These are phyloP conservation scores for Papilionanthe hybrid DNA, from an alignment of 116 monocot genomes.

Conservation along the genomic window DNA sequence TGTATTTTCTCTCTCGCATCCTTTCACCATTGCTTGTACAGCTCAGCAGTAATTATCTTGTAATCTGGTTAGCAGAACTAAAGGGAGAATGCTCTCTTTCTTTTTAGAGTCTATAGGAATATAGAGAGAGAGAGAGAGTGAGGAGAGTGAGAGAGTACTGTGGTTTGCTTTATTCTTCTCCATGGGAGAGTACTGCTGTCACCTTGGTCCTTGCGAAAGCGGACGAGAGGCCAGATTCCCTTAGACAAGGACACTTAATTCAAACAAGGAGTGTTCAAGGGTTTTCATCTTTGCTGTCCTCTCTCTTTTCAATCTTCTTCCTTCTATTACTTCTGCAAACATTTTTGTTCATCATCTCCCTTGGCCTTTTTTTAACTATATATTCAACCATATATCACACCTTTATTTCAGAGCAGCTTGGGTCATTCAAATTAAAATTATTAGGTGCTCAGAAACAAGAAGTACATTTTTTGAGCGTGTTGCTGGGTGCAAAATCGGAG, in stretches of 20 bases:
- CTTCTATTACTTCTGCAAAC: neutral
- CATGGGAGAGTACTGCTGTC: slow-evolving; percentile 46
- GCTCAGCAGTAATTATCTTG: slow-evolving; percentile 12
- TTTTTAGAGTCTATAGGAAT: slow-evolving; percentile 7
- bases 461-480: no score
- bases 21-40: neutral
- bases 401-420: slow-evolving; percentile 1
- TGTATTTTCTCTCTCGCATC: neutral
- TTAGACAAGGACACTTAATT: slow-evolving; percentile 36
- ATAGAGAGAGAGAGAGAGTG: slow-evolving; percentile 1
- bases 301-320: neutral
- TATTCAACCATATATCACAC: neutral
- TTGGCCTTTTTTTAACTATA: neutral
- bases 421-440: no score
- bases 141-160: neutral
- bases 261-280: slow-evolving; percentile 17
- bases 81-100: slow-evolving; percentile 12
- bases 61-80: slow-evolving; percentile 7
- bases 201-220: slow-evolving; percentile 71
- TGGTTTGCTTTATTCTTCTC: slow-evolving; percentile 24
- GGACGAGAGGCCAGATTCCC: slow-evolving; percentile 71
- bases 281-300: slow-evolving; percentile 11
- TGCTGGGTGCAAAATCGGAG: no score
- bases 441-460: no score
- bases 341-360: slow-evolving; percentile 19